Base-by-base conservation (phyloP, 106 monocot genomes). In the Dendrobium chrysotoxum region DNA sequence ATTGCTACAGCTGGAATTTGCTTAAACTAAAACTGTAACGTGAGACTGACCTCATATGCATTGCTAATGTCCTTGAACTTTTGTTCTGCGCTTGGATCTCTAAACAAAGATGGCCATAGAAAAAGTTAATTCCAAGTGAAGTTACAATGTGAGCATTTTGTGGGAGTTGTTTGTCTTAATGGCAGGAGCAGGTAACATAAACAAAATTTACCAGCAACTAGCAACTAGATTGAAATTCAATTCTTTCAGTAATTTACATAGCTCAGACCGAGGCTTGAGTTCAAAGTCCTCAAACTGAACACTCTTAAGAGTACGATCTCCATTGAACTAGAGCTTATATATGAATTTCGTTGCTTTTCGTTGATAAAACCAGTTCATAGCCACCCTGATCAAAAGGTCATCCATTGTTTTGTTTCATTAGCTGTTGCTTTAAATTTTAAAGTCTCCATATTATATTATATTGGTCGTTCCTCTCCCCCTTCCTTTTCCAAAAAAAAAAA, bases 51-150 rank as follows among this genome's bases (percentile, higher is more conserved):
- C 90, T 98, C 97, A 83, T 98, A 98, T 0, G 97, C 97, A 82
- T 98, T 98, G 79, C 97, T 98, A 23, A 98, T 98, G 0, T 94
- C 97, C 86, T 98, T 98, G 82, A 98, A 98, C 46, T 98, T 98
- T 70, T 94, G 85, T 70, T 98, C 97, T 40, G 97, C 97, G 55
- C 92, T 91, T 67, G 92, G 73, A 81, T 98, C 94, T 84, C 97
- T 98, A 82, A 28, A 78, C 15, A 58, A 75, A 46, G 16, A 67
- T 40, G 40, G 41, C 41, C 40, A 74, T 20, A 74, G 61, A 61
- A 42, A 21, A 74, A 42, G 50, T 44, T 72, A n/a, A 74, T 21
- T 74, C 42, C 1, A n/a, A 41, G 8, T 70, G 31, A 70, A 70
- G 28, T 16, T 70, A 31, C 35, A 70, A 4, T 70, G 26, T 68